Percentiles rank a stretch among this genome's conserved stretches.
Conservation (phyloP, 2,329 filamentous ascomycete species). For the Trichoderma endophyticum region DNA sequence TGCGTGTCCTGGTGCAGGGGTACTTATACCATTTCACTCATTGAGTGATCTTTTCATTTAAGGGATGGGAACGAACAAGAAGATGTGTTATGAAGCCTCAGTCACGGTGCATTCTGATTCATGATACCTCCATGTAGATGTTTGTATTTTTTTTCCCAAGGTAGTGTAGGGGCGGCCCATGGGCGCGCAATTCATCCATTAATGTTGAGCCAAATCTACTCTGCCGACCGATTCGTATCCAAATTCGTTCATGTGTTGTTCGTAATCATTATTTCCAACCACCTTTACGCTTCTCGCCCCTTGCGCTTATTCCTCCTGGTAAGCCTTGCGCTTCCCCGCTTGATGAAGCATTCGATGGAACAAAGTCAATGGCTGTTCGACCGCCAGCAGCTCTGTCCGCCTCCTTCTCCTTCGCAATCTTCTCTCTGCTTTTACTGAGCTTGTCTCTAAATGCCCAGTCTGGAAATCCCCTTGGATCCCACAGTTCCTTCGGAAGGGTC, state of each 20-base stretch:
- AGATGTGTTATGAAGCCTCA: conserved; percentile 17
- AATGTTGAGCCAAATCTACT: conserved; percentile 18
- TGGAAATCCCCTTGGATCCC: conserved; percentile 57
- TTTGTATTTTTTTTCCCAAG: conserved; percentile 14
- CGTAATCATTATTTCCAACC: conserved; percentile 30
- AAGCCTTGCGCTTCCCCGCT: conserved; percentile 20
- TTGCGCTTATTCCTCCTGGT: conserved; percentile 25
- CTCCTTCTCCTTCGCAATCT: conserved; percentile 43
- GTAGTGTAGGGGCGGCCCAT: conserved; percentile 2
- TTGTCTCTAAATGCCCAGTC: conserved; percentile 50
- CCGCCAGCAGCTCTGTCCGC: conserved; percentile 42
- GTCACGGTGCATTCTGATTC: conserved; percentile 27
- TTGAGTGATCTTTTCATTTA: conserved; percentile 11
- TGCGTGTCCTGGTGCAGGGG: background rate
- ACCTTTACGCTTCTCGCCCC: conserved; percentile 34
- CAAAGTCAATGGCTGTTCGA: conserved; percentile 48
- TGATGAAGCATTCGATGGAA: conserved; percentile 32
- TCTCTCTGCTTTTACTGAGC: conserved; percentile 49
- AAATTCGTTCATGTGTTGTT: background rate
- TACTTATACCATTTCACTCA: conserved; percentile 12
- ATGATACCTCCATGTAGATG: conserved; percentile 33
- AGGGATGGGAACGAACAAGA: conserved; percentile 12
- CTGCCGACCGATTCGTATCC: background rate
- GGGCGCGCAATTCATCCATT: conserved; percentile 21
- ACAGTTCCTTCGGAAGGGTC: conserved; percentile 53